phyloP scores from a whole-genome alignment of 805 yeast species.

The Saccharomycopsis vini region DNA sequence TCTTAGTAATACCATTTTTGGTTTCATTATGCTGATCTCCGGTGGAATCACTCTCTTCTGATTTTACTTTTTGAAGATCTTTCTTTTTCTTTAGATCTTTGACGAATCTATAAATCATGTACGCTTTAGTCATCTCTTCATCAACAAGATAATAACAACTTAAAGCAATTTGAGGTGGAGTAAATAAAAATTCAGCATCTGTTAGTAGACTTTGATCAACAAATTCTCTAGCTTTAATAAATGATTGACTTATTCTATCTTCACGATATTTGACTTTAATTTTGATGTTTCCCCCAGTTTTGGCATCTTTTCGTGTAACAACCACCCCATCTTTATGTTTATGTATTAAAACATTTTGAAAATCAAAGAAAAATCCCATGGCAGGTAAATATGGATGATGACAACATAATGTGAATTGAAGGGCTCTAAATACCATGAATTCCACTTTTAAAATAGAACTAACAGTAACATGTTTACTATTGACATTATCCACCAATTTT shows the following conservation, averaged over 20 bases:
- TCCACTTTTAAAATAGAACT: conserved; percentile 69
- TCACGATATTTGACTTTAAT: conserved; percentile 8
- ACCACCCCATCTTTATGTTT: conserved; percentile 18
- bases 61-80: conserved; percentile 15
- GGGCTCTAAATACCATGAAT: conserved; percentile 61
- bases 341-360: conserved; percentile 50
- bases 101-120: conserved; percentile 53
- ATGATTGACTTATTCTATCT: conserved; percentile 30
- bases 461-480: conserved; percentile 55
- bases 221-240: conserved; percentile 60
- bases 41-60: conserved; percentile 14
- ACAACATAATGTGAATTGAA: conserved; percentile 70
- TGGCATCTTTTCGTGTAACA: conserved; percentile 9
- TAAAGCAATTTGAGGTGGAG: conserved; percentile 94
- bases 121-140: conserved; percentile 52
- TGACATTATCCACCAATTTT: conserved; percentile 47
- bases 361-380: conserved; percentile 91
- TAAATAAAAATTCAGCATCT: conserved; percentile 66
- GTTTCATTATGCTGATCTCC: conserved; percentile 17
- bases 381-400: conserved; percentile 86
- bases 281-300: conserved; percentile 21
- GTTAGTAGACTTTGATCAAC: conserved; percentile 63
- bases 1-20: conserved; percentile 10
- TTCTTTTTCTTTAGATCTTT: conserved; percentile 23
- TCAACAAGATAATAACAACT: conserved; percentile 71